phyloP scores from a whole-genome alignment of 1,284 basidiomycete species.

The Laetiporus sulphureus region DNA sequence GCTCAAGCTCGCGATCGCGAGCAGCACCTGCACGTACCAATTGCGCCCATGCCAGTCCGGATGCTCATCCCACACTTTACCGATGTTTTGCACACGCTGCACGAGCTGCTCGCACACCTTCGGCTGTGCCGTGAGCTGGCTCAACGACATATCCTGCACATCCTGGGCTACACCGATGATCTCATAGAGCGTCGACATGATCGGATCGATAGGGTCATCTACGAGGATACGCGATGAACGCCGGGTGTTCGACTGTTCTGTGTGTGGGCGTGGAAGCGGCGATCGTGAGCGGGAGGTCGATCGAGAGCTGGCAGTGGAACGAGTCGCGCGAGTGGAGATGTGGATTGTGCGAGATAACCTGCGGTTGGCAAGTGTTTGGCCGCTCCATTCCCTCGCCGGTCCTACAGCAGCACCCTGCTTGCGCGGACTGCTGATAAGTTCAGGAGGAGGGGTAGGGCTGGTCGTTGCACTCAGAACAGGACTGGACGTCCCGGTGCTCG shows the following conservation, averaged over 20 bases:
- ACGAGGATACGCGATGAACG: slow-evolving; percentile 69
- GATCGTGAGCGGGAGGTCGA: slow-evolving; percentile 95
- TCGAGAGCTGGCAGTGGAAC: slow-evolving; percentile 82
- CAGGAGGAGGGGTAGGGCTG: slow-evolving; percentile 40
- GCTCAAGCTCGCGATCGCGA: slow-evolving; percentile 94
- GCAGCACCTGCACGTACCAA: slow-evolving; percentile 96
- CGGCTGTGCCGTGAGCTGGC: slow-evolving; percentile 79
- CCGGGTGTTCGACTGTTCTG: slow-evolving; percentile 54
- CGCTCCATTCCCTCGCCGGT: slow-evolving; percentile 49
- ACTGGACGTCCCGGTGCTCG: slow-evolving; percentile 45
- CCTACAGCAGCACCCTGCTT: slow-evolving; percentile 44
- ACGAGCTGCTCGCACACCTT: slow-evolving; percentile 86
- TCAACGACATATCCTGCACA: slow-evolving; percentile 84
- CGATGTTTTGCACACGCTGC: slow-evolving; percentile 85
- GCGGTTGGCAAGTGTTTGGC: slow-evolving; percentile 53
- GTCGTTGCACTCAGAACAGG: slow-evolving; percentile 43
- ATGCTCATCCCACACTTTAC: slow-evolving; percentile 94
- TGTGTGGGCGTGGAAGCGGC: slow-evolving; percentile 76
- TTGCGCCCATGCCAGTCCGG: slow-evolving; percentile 96
- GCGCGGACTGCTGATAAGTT: slow-evolving; percentile 50
- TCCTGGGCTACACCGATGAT: slow-evolving; percentile 95
- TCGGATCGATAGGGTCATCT: slow-evolving; percentile 81
- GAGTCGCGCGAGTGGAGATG: slow-evolving; percentile 60
- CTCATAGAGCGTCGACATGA: slow-evolving; percentile 87
- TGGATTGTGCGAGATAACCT: slow-evolving; percentile 78